Base-by-base conservation (phyloP, 2,329 filamentous ascomycete genomes). In the Alternaria arbusti region DNA sequence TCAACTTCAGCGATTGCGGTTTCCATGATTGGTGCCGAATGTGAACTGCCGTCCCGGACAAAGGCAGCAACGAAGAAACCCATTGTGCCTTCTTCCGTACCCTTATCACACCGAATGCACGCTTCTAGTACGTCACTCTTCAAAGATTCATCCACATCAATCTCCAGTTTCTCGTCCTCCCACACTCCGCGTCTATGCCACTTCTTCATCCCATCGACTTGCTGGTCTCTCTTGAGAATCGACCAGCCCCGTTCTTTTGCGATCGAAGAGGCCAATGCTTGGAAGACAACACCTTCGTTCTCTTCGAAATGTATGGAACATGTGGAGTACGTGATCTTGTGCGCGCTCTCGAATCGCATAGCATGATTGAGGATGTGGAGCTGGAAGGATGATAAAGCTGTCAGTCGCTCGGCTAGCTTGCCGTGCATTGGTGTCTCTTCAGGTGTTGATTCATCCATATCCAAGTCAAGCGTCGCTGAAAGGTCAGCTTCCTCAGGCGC, bases 31-130 rank as follows among this genome's bases (percentile, higher is more conserved):
- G 57, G 60, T 13, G 59, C 43, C 17, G 11, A 49, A 20, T 25
- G 57, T 43, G 28, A 44, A 20, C 45, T 64, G 3, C 57, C 64
- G 46, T 91, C 87, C 57, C 92, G 85, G 4, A 93, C 86, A 79
- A 99, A 97, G 0, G 87, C 93, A n/a, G 89, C 93, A 20, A 97
- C 92, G 72, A 99, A 99, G 80, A 99, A 98, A 0, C 96, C 95
- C 87, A 97, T 97, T 1, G 94, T 92, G 0, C 94, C 93, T 66
- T 91, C 88, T 10, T 89, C 90, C 70, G 95, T 93, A 25, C 89
- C 91, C 71, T 94, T 92, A 78, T 91, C 90, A 30, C 93, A 92
- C 62, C 95, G 85, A 59, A 97, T 90, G 74, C 94, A 97, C 3
- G 87, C 91, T 25, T 95, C 90, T 6, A 89, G 87, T 1, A 92